Percentiles rank a stretch among this genome's conserved stretches.
These are phyloP conservation scores for Hypoxylon trugodes DNA, from an alignment of 495 filamentous ascomycete genomes.

Conservation along the genomic window DNA sequence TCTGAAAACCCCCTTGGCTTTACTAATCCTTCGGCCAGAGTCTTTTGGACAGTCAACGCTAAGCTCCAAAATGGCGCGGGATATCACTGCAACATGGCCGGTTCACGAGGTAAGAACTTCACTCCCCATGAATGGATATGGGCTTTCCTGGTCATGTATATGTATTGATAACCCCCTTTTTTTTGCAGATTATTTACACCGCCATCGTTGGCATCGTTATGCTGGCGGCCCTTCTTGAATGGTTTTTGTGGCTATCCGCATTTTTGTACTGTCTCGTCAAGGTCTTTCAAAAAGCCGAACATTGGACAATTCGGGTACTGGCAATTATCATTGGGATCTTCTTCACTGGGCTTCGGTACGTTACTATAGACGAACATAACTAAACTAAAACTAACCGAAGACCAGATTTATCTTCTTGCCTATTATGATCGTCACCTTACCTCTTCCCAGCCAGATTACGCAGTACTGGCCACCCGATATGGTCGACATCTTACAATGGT, in stretches of 20 bases:
- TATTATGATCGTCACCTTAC: constrained; percentile 93
- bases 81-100: constrained; percentile 62
- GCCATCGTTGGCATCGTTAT: constrained; percentile 83
- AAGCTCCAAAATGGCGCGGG: constrained; percentile 50
- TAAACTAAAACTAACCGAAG: constrained; percentile 9
- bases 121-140: not conserved
- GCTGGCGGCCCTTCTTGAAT: constrained; percentile 87
- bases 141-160: not conserved
- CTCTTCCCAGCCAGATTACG: constrained; percentile 76
- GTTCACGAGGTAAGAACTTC: constrained; percentile 67
- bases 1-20: not conserved
- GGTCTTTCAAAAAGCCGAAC: constrained; percentile 89
- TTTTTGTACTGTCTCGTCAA: constrained; percentile 93
- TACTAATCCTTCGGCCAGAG: not conserved
- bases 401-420: constrained; percentile 84
- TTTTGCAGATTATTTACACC: constrained; percentile 69
- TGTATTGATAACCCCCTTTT: constrained; percentile 10
- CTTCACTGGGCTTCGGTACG: constrained; percentile 79
- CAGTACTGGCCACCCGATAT: constrained; percentile 72
- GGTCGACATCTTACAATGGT: constrained; percentile 85
- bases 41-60: not conserved
- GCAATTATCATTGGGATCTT: constrained; percentile 76
- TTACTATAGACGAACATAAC: not conserved
- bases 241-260: constrained; percentile 91
- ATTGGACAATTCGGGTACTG: constrained; percentile 79